These are phyloP conservation scores for Hymenoscyphus repandus DNA, from an alignment of 2,329 filamentous ascomycete species.

Conservation along the genomic window DNA sequence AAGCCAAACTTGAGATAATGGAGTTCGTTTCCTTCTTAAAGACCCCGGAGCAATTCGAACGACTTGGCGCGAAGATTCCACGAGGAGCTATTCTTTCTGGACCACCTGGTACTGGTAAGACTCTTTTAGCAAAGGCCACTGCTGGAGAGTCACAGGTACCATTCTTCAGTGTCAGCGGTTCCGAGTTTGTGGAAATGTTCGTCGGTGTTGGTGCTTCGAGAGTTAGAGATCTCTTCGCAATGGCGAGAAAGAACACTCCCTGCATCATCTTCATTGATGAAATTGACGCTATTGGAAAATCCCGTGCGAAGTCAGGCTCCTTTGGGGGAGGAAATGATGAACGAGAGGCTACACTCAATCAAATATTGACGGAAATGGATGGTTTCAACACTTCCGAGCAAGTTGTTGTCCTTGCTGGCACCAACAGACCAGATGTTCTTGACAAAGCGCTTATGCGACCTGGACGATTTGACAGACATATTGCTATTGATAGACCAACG, in stretches of 20 bases:
- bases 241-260: slow-evolving; percentile 89
- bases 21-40: slow-evolving; percentile 98
- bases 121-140: slow-evolving; percentile 91
- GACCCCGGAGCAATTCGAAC: slow-evolving; percentile 86
- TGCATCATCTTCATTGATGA: slow-evolving; percentile 99
- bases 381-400: slow-evolving; percentile 97
- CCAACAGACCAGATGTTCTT: slow-evolving; percentile 89
- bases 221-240: slow-evolving; percentile 90
- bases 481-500: slow-evolving; percentile 88
- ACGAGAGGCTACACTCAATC: slow-evolving; percentile 92
- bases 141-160: slow-evolving; percentile 95
- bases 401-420: slow-evolving; percentile 93
- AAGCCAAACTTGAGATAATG: slow-evolving; percentile 98
- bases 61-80: slow-evolving; percentile 94
- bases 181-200: slow-evolving; percentile 99
- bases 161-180: slow-evolving; percentile 97
- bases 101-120: slow-evolving; percentile 98
- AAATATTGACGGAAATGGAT: slow-evolving; percentile 99
- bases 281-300: slow-evolving; percentile 95
- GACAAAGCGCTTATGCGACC: slow-evolving; percentile 96
- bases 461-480: slow-evolving; percentile 94
- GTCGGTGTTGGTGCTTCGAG: slow-evolving; percentile 95
- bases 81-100: slow-evolving; percentile 94
- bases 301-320: slow-evolving; percentile 70
- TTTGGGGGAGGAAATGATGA: slow-evolving; percentile 94